phyloP scores from a whole-genome alignment of 352 stramenopile genomes.

The Phytophthora pinifolia region DNA sequence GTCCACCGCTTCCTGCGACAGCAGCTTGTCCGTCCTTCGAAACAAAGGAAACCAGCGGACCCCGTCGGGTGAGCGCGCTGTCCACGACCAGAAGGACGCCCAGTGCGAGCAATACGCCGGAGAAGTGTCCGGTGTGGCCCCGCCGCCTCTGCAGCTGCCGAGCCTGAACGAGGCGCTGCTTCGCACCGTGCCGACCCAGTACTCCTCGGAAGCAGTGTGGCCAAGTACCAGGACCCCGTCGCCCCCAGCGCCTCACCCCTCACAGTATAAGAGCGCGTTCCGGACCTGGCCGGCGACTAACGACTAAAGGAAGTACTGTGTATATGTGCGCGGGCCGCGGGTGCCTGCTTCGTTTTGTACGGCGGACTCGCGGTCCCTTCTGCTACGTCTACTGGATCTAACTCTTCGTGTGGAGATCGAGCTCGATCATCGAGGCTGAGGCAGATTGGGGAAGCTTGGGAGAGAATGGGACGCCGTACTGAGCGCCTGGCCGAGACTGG shows the following conservation, averaged over 20 bases:
- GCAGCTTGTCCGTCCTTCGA: slow-evolving; percentile 26
- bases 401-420: neutral
- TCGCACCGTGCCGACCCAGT: slow-evolving; percentile 31
- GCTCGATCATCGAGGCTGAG: slow-evolving; percentile 10
- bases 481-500: slow-evolving; percentile 53
- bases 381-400: neutral
- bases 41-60: slow-evolving; percentile 35
- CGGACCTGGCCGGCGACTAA: slow-evolving; percentile 25
- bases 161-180: slow-evolving; percentile 47
- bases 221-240: slow-evolving; percentile 20
- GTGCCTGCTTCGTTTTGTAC: neutral
- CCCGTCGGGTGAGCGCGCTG: slow-evolving; percentile 6
- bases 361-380: neutral
- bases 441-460: slow-evolving; percentile 42
- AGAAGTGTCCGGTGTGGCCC: slow-evolving; percentile 20
- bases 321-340: slow-evolving; percentile 7
- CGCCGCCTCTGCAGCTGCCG: slow-evolving; percentile 31
- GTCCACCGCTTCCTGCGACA: slow-evolving; percentile 37
- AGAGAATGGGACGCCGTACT: slow-evolving; percentile 41
- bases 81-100: slow-evolving; percentile 8
- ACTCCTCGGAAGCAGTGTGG: slow-evolving; percentile 27
- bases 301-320: slow-evolving; percentile 17
- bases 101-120: slow-evolving; percentile 28
- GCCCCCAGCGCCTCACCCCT: slow-evolving; percentile 20
- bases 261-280: slow-evolving; percentile 29